These are phyloP conservation scores for Cardamine resedifolia DNA, from an alignment of 345 rosid genomes.

Conservation along the genomic window DNA sequence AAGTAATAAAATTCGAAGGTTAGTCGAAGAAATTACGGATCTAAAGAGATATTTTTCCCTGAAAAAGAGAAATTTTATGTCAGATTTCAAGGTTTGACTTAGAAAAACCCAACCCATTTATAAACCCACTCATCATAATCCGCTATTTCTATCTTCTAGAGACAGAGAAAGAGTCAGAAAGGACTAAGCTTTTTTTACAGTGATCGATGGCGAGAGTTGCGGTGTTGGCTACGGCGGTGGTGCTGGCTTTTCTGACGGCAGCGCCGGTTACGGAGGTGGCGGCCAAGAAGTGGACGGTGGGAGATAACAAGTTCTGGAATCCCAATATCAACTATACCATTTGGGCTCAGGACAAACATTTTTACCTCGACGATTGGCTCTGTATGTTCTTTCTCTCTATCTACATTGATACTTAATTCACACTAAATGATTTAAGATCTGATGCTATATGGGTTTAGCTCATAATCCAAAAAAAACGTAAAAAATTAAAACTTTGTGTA, in stretches of 20 bases:
- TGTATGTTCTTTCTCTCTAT: constrained; percentile 46
- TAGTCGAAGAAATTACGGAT: constrained; percentile 25
- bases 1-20: background rate
- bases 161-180: constrained; percentile 36
- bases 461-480: background rate
- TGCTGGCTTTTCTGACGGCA: constrained; percentile 40
- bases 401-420: background rate
- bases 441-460: background rate
- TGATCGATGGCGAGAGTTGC: constrained; percentile 34
- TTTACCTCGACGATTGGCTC: constrained; percentile 94
- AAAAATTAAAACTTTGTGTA: background rate
- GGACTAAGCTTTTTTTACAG: background rate
- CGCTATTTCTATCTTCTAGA: background rate
- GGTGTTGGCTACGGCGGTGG: constrained; percentile 30
- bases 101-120: background rate
- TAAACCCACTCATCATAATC: background rate
- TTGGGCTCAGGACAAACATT: constrained; percentile 82
- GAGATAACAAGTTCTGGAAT: constrained; percentile 63
- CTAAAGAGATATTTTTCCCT: constrained; percentile 20
- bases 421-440: background rate
- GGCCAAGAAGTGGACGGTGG: constrained; percentile 68
- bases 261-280: constrained; percentile 45
- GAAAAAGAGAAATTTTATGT: background rate
- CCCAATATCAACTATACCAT: constrained; percentile 68
- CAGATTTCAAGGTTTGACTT: constrained; percentile 1